phyloP scores from a whole-genome alignment of 306 rosid genomes.

The Glycine tomentella region DNA sequence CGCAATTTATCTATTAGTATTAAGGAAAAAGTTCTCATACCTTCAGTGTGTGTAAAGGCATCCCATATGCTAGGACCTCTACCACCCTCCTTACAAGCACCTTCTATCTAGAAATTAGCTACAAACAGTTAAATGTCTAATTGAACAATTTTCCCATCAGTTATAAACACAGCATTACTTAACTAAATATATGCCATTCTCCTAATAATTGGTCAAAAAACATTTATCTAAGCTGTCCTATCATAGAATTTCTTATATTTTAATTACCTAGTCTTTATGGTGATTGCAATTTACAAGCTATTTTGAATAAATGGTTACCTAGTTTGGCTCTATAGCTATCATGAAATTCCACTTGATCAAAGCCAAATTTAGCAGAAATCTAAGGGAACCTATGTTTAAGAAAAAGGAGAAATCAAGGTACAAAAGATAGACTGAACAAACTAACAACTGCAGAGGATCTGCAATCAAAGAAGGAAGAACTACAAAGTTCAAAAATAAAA shows the following conservation, averaged over 20 bases:
- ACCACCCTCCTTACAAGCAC: constrained; percentile 79
- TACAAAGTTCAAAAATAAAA: too few species aligned
- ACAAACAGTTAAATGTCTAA: constrained; percentile 33
- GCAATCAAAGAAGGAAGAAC: too few species aligned
- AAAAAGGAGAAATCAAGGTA: too few species aligned
- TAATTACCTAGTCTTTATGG: not conserved
- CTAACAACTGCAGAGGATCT: too few species aligned
- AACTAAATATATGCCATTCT: constrained; percentile 24
- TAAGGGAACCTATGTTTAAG: not conserved
- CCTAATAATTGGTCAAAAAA: not conserved
- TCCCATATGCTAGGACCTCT: constrained; percentile 94
- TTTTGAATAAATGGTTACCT: constrained; percentile 20
- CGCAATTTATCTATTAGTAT: not conserved
- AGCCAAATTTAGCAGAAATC: not conserved
- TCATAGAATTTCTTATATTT: constrained; percentile 1
- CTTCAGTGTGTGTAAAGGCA: constrained; percentile 77
- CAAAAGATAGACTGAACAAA: too few species aligned
- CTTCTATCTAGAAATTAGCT: constrained; percentile 75
- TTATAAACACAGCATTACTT: constrained; percentile 20
- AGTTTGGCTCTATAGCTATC: constrained; percentile 23
- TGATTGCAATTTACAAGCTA: not conserved
- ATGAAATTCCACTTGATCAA: not conserved
- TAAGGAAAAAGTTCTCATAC: constrained; percentile 48
- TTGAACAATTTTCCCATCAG: not conserved
- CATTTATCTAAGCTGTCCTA: constrained; percentile 6